Base-by-base conservation (phyloP, 2,329 filamentous ascomycete species). In the Hypocrella siamensis region DNA sequence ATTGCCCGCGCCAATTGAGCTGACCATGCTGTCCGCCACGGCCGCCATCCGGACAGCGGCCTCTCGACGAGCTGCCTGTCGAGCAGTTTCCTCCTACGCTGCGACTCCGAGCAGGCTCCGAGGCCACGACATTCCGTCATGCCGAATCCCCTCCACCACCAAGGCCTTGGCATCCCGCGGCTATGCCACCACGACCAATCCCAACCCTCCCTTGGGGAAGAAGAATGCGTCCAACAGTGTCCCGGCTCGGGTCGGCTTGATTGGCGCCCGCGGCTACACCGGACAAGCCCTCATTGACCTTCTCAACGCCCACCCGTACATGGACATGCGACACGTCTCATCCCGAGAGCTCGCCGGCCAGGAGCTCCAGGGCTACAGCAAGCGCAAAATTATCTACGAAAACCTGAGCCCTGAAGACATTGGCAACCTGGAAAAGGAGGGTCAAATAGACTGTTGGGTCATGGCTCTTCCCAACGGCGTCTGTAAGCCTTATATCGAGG, bases 391-490 rank as follows among this genome's bases (percentile, higher is more conserved):
- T 43, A 83, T 75, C 40, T 98, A 98, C 57, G 84, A 93, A 56
- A 93, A 85, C 53, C 65, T 96, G 28, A 76, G 71, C 34, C 72
- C 84, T 6, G 88, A 96, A 42, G 88, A 96, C 43, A 77, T 93
- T 10, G 74, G 75, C 40, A 69, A 75, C 35, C 83, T 96, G 71
- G 82, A 90, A 39, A 76, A 80, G 51, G 74, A 78, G 19, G 80
- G 81, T 31, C 73, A 86, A 46, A 76, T 96, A 31, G 88, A 96
- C 60, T 90, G 82, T 59, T 96, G 86, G 86, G 82, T 96, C 28
- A 90, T 96, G 82, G 90, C 90, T 22, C 73, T 96, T 19, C 90
- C 88, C 28, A 98, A 96, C 49, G 82, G 83, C 38, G 84, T 93
- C 31, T 94, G 84, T 71, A 81, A 85, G 60, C 86, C 90, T 1